Evolutionary conservation across 2,329 filamentous ascomycete genomes (phyloP).

Genomic region (Fusarium sp.): DNA sequence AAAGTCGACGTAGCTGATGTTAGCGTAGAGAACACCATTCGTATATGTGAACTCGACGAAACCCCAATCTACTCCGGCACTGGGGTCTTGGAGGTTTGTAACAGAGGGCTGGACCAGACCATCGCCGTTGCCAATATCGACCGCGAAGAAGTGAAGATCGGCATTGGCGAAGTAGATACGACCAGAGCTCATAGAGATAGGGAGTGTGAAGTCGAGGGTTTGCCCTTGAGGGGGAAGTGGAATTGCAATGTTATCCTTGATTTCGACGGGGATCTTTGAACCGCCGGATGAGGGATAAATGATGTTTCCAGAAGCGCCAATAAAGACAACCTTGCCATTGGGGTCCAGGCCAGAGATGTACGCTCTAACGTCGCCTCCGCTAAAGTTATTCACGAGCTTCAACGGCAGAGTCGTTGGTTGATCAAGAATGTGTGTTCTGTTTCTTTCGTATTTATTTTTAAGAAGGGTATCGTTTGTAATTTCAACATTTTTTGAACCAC

Average conservation of each 20-base stretch:
- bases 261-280: slow-evolving; percentile 52
- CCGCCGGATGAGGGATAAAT: slow-evolving; percentile 59
- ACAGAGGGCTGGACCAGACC: slow-evolving; percentile 64
- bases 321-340: slow-evolving; percentile 57
- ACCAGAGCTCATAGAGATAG: slow-evolving; percentile 57
- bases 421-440: slow-evolving; percentile 16
- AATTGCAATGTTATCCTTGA: slow-evolving; percentile 59
- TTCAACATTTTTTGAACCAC: slow-evolving; percentile 51
- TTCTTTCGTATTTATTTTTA: slow-evolving; percentile 53
- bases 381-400: slow-evolving; percentile 60
- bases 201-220: slow-evolving; percentile 56
- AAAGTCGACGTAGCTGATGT: slow-evolving; percentile 66
- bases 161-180: slow-evolving; percentile 63
- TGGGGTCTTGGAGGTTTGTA: slow-evolving; percentile 59
- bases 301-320: slow-evolving; percentile 57
- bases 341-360: slow-evolving; percentile 62
- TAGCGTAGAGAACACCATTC: slow-evolving; percentile 58
- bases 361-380: slow-evolving; percentile 55
- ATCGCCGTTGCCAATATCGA: slow-evolving; percentile 50
- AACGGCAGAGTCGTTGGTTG: slow-evolving; percentile 44
- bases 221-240: slow-evolving; percentile 55
- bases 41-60: slow-evolving; percentile 64
- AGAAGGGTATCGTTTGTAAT: slow-evolving; percentile 57
- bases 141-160: slow-evolving; percentile 58
- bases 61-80: slow-evolving; percentile 61